Percentiles rank a stretch among this genome's conserved stretches.
These are phyloP conservation scores for Phytophthora cactorum DNA, from an alignment of 352 stramenopile genomes.

Conservation along the genomic window DNA sequence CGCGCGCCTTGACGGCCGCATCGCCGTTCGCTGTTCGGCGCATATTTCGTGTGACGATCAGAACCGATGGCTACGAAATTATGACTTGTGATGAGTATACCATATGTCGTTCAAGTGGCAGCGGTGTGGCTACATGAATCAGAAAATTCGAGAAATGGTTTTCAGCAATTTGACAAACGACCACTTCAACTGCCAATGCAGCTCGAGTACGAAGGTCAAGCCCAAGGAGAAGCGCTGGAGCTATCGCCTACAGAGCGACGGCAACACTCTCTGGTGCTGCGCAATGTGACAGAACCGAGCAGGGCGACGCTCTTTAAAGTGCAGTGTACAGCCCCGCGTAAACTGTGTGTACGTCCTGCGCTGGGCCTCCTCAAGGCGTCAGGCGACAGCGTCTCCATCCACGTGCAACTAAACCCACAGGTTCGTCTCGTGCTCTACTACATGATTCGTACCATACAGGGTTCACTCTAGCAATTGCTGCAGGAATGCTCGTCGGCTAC, in stretches of 20 bases:
- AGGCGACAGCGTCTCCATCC: slow-evolving; percentile 15
- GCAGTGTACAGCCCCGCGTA: slow-evolving; percentile 45
- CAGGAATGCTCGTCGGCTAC: slow-evolving; percentile 33
- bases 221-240: slow-evolving; percentile 2
- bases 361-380: slow-evolving; percentile 22
- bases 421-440: slow-evolving; percentile 11
- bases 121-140: background rate
- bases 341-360: slow-evolving; percentile 46
- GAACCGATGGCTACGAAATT: slow-evolving; percentile 13
- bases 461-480: slow-evolving; percentile 2
- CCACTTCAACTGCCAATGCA: slow-evolving; percentile 3
- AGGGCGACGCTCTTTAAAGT: slow-evolving; percentile 49
- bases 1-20: slow-evolving; percentile 10
- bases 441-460: background rate
- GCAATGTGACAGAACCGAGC: slow-evolving; percentile 4
- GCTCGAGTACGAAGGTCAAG: slow-evolving; percentile 19
- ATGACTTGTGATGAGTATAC: background rate
- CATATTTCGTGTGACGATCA: slow-evolving; percentile 5
- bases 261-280: slow-evolving; percentile 9
- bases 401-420: slow-evolving; percentile 42
- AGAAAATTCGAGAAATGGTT: slow-evolving; percentile 6
- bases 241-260: slow-evolving; percentile 4
- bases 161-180: background rate
- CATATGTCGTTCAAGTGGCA: slow-evolving; percentile 1
- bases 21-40: slow-evolving; percentile 4